A percentile compares a stretch with the other conserved stretches of the same genome.
Conservation (phyloP, 2,329 filamentous ascomycete species). For the Diplodia scrobiculata region DNA sequence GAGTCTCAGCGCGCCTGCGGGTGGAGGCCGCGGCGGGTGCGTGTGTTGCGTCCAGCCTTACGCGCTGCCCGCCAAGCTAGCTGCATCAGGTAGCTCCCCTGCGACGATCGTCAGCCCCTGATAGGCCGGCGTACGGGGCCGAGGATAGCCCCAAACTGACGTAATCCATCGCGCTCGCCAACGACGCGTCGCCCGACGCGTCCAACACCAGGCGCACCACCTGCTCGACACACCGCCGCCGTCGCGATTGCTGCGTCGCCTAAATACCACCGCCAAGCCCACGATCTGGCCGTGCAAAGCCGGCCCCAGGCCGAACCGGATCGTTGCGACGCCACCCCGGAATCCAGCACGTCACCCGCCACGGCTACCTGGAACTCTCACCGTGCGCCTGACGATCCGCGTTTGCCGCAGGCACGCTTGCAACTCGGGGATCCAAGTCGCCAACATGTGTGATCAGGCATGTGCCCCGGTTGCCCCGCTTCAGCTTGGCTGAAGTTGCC, state of each 20-base stretch:
- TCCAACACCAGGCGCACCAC: background rate
- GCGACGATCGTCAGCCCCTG: background rate
- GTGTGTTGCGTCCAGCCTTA: slow-evolving; percentile 23
- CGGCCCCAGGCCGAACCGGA: background rate
- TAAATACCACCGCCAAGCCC: background rate
- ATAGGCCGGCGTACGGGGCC: no score
- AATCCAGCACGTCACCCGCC: slow-evolving; percentile 2
- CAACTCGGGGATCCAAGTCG: background rate
- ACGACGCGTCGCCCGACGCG: background rate
- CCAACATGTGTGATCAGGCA: background rate
- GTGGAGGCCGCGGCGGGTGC: slow-evolving; percentile 3
- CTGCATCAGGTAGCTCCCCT: background rate
- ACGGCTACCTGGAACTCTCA: background rate
- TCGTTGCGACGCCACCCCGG: background rate
- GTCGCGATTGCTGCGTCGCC: background rate
- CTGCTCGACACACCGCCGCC: background rate
- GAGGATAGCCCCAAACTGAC: no score
- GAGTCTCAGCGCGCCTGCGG: slow-evolving; percentile 14
- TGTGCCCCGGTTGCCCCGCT: background rate
- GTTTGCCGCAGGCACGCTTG: background rate
- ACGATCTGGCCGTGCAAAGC: background rate
- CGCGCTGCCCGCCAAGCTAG: slow-evolving; percentile 2
- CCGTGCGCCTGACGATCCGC: background rate
- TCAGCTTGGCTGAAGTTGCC: background rate
- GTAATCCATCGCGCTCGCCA: no score